phyloP scores from a whole-genome alignment of 169 alveolate genomes.

The Amoebophrya sp. region DNA sequence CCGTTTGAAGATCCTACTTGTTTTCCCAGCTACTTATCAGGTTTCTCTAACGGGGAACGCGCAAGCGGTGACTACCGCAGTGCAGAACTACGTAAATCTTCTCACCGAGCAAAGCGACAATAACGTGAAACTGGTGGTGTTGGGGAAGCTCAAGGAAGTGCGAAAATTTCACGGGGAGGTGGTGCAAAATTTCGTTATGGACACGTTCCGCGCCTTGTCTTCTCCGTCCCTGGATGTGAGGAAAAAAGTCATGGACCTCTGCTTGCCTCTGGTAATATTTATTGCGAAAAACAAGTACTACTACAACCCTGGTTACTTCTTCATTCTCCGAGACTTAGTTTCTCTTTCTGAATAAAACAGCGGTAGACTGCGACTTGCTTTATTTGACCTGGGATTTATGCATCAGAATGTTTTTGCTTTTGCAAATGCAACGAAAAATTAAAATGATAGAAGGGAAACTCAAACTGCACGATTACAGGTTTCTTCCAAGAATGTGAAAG shows the following conservation, averaged over 20 bases:
- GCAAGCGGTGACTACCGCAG: constrained; percentile 53
- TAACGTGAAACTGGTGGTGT: constrained; percentile 69
- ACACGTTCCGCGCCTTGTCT: constrained; percentile 27
- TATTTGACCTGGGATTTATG: too few relatives aligned
- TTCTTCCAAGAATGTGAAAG: constrained; percentile 7
- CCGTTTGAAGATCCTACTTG: too few relatives aligned
- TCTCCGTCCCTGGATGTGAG: constrained; percentile 45
- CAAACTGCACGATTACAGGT: neutral
- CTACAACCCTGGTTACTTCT: too few relatives aligned
- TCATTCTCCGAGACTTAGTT: too few relatives aligned
- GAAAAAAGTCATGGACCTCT: constrained; percentile 25
- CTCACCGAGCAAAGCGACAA: constrained; percentile 70
- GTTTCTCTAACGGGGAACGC: constrained; percentile 16
- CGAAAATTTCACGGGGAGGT: neutral
- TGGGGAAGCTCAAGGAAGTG: constrained; percentile 55
- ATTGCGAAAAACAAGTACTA: too few relatives aligned
- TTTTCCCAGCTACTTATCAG: too few relatives aligned
- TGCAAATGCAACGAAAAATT: too few relatives aligned
- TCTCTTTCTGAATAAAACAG: too few relatives aligned
- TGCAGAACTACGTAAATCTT: constrained; percentile 61
- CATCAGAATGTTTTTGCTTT: too few relatives aligned
- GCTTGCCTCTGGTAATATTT: neutral
- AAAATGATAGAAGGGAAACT: too few relatives aligned
- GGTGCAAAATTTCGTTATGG: constrained; percentile 28
- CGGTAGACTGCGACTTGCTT: too few relatives aligned